Evolutionary conservation across 345 rosid genomes (phyloP).

Genomic region (Salix brachista): DNA sequence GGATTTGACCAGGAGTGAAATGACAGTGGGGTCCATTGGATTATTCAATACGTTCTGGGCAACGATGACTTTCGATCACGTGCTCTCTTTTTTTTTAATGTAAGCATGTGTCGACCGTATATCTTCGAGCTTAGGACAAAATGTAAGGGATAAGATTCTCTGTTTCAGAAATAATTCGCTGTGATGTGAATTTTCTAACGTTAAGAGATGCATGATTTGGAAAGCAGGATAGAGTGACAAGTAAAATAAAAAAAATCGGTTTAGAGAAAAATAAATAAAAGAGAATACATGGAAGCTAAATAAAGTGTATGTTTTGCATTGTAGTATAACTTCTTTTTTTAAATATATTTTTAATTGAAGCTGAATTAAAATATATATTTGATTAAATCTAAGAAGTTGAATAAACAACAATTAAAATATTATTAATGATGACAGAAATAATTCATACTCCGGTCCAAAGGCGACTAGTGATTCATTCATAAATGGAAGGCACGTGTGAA

Average conservation of each 20-base stretch:
- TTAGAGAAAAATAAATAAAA: neutral
- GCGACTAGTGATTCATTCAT: too few relatives aligned
- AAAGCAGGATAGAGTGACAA: neutral
- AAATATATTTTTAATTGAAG: too few relatives aligned
- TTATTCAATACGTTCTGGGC: neutral
- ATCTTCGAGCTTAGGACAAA: neutral
- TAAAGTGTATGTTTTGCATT: too few relatives aligned
- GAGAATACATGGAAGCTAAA: neutral
- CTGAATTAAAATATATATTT: too few relatives aligned
- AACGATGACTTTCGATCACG: slow-evolving; percentile 1
- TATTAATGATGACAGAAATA: too few relatives aligned
- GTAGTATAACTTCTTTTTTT: too few relatives aligned
- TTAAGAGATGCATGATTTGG: neutral
- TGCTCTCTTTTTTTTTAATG: neutral
- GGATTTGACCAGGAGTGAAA: neutral
- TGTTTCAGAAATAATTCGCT: neutral
- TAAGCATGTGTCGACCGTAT: neutral
- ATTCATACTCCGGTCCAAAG: too few relatives aligned
- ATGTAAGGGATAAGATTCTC: neutral
- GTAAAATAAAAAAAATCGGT: neutral
- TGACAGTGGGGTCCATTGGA: slow-evolving; percentile 12
- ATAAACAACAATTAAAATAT: too few relatives aligned
- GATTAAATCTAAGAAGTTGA: too few relatives aligned
- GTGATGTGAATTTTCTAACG: neutral
- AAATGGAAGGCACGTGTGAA: too few relatives aligned